Evolutionary conservation across 2,329 filamentous ascomycete species (phyloP).

Genomic region (Chaetomiaceae sp.): DNA sequence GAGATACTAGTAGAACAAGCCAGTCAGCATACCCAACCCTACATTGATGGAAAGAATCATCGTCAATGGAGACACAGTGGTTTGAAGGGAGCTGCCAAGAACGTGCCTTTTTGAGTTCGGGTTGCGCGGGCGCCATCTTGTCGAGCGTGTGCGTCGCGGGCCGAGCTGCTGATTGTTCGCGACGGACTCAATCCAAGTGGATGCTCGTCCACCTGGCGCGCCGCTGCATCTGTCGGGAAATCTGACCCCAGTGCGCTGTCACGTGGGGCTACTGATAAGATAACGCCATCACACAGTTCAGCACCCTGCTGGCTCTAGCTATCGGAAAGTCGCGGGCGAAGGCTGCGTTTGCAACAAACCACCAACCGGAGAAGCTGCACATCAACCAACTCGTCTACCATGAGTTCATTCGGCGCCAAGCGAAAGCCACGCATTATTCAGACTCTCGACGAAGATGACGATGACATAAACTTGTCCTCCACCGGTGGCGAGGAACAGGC

Average conservation of each 20-base stretch:
- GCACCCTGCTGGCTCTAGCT: no score
- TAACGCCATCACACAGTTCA: no score
- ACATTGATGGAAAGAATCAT: background rate
- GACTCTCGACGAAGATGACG: conserved; percentile 59
- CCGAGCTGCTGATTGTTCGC: conserved; percentile 8
- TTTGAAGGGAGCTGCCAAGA: background rate
- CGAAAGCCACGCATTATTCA: conserved; percentile 74
- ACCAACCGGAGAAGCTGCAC: background rate
- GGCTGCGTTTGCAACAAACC: no score
- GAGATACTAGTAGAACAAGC: conserved; percentile 64
- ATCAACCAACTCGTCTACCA: conserved; percentile 23
- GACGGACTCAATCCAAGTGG: background rate
- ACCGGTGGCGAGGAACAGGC: conserved; percentile 23
- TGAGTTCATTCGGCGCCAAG: conserved; percentile 52
- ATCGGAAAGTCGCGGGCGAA: no score
- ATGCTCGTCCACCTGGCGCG: conserved; percentile 3
- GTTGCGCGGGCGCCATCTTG: conserved; percentile 96
- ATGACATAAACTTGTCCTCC: conserved; percentile 15
- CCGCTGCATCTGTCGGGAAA: conserved; percentile 6
- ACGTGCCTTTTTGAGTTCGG: conserved; percentile 92
- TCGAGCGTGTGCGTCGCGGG: conserved; percentile 12
- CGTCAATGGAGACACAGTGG: background rate
- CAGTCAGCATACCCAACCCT: conserved; percentile 4
- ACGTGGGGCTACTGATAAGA: conserved; percentile 45
- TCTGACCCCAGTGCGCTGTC: conserved; percentile 30